These are phyloP conservation scores for Penicillium nucicola DNA, from an alignment of 495 filamentous ascomycete species.

Conservation along the genomic window DNA sequence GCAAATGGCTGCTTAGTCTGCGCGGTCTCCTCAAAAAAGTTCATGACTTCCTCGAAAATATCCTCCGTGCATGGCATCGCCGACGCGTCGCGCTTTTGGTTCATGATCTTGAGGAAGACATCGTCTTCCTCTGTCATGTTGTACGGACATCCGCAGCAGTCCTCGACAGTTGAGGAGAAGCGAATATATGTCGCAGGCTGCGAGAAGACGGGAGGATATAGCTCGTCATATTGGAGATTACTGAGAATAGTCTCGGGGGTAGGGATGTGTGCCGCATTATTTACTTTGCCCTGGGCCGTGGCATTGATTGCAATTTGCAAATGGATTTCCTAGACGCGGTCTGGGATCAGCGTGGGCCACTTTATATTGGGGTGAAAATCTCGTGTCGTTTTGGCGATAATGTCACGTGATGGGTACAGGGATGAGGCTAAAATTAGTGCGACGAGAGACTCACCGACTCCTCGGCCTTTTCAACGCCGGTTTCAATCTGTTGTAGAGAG, in stretches of 20 bases:
- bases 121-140: slow-evolving; percentile 91
- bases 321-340: slow-evolving; percentile 82
- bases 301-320: slow-evolving; percentile 87
- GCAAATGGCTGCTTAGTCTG: slow-evolving; percentile 80
- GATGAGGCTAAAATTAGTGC: slow-evolving; percentile 38
- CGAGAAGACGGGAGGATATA: slow-evolving; percentile 75
- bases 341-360: slow-evolving; percentile 10
- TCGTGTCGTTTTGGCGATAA: slow-evolving; percentile 30
- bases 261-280: slow-evolving; percentile 72
- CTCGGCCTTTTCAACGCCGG: slow-evolving; percentile 93
- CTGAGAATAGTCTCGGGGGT: slow-evolving; percentile 78
- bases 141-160: slow-evolving; percentile 82
- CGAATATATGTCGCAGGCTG: slow-evolving; percentile 92
- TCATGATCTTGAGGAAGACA: slow-evolving; percentile 77
- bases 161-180: slow-evolving; percentile 96
- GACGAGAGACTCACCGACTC: slow-evolving; percentile 78
- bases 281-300: slow-evolving; percentile 69
- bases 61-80: slow-evolving; percentile 70
- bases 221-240: slow-evolving; percentile 75
- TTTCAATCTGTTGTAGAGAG: slow-evolving; percentile 77
- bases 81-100: slow-evolving; percentile 63
- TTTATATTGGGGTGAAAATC: slow-evolving; percentile 23
- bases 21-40: slow-evolving; percentile 87
- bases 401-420: slow-evolving; percentile 55
- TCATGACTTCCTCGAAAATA: slow-evolving; percentile 91